A percentile compares a stretch with the other conserved stretches of the same genome.
Conservation (phyloP, 2,329 filamentous ascomycete genomes). For the Didymella exigua region DNA sequence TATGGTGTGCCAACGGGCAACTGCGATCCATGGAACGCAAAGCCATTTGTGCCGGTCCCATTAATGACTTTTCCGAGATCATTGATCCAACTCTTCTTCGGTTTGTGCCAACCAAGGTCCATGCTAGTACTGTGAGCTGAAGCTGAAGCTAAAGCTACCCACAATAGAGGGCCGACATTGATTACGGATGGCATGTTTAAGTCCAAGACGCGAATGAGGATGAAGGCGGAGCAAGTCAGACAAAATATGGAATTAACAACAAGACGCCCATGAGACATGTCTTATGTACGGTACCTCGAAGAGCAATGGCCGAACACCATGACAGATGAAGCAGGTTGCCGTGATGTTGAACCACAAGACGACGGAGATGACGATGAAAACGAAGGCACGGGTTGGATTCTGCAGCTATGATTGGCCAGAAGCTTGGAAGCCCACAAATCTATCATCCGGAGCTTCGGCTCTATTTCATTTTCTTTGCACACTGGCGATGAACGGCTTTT, state of each 20-base stretch:
- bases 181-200: slow-evolving; percentile 26
- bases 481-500: neutral
- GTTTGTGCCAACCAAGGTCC: slow-evolving; percentile 44
- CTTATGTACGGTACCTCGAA: slow-evolving; percentile 20
- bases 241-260: slow-evolving; percentile 20
- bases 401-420: slow-evolving; percentile 23
- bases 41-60: slow-evolving; percentile 70
- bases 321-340: slow-evolving; percentile 25
- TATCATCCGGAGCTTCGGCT: neutral
- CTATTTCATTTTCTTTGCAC: neutral
- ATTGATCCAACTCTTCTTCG: slow-evolving; percentile 59
- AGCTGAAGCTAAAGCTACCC: slow-evolving; percentile 19
- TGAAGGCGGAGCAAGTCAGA: slow-evolving; percentile 25
- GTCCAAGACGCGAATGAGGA: slow-evolving; percentile 27
- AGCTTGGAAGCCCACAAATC: neutral
- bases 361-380: slow-evolving; percentile 9
- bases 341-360: slow-evolving; percentile 17
- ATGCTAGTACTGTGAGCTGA: slow-evolving; percentile 24
- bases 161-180: slow-evolving; percentile 24
- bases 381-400: slow-evolving; percentile 24
- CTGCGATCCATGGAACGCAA: slow-evolving; percentile 71
- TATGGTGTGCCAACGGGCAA: slow-evolving; percentile 61
- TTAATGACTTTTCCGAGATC: slow-evolving; percentile 64
- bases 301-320: slow-evolving; percentile 21
- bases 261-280: slow-evolving; percentile 32